phyloP scores from a whole-genome alignment of 164 flowering plant species.

The Sextonia rubra region DNA sequence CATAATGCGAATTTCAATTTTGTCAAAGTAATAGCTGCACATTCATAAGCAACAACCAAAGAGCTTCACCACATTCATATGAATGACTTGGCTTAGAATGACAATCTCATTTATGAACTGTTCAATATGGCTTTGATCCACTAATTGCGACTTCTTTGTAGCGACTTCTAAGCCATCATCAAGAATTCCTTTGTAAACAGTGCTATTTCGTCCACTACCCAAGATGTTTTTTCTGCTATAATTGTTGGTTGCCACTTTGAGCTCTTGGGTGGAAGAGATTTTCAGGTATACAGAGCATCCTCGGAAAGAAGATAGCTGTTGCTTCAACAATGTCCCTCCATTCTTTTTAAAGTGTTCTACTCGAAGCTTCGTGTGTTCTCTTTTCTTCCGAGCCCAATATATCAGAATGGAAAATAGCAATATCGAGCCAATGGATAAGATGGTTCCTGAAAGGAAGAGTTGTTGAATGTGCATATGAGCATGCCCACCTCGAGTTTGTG shows the following conservation, averaged over 20 bases:
- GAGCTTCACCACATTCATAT: conserved; percentile 39
- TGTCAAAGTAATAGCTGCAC: too few relatives aligned
- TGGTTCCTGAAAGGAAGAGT: conserved; percentile 11
- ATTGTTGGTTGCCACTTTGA: conserved; percentile 37
- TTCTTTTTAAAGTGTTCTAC: conserved; percentile 35
- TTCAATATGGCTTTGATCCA: conserved; percentile 30
- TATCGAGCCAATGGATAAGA: conserved; percentile 12
- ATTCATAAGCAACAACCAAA: conserved; percentile 45
- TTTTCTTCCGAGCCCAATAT: conserved; percentile 19
- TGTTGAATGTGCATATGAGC: background rate
- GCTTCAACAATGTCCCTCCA: conserved; percentile 41
- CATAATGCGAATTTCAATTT: too few relatives aligned
- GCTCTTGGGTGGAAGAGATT: conserved; percentile 33
- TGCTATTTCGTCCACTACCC: conserved; percentile 42
- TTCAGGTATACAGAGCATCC: conserved; percentile 19
- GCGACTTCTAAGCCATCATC: conserved; percentile 29
- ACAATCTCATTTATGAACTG: conserved; percentile 44
- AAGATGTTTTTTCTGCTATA: conserved; percentile 26
- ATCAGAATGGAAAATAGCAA: conserved; percentile 18
- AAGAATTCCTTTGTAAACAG: conserved; percentile 35
- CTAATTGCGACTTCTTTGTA: conserved; percentile 39
- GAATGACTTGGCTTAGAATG: conserved; percentile 42
- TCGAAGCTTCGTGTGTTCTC: conserved; percentile 26
- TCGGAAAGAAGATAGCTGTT: conserved; percentile 17
- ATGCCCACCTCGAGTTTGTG: background rate